Percentiles rank a stretch among this genome's conserved stretches.
phyloP scores from a whole-genome alignment of 2,329 filamentous ascomycete species.

The Immersiporthe knoxdaviesiana region DNA sequence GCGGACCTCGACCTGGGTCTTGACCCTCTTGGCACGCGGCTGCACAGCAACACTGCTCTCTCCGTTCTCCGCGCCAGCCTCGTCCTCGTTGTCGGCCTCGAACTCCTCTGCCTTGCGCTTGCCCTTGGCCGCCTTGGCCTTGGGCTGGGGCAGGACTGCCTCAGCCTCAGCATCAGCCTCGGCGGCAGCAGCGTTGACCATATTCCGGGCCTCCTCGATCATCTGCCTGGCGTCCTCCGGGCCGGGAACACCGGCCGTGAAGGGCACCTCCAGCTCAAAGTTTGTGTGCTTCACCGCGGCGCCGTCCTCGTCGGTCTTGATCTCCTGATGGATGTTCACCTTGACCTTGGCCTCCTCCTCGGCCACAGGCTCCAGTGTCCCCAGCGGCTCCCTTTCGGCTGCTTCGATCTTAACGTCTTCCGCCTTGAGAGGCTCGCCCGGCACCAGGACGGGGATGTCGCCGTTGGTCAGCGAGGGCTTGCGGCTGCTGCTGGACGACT shows the following conservation, averaged over 20 bases:
- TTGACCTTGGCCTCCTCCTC: slow-evolving; percentile 65
- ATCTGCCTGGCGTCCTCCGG: slow-evolving; percentile 80
- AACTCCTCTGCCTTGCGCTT: slow-evolving; percentile 80
- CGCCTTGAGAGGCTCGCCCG: slow-evolving; percentile 25
- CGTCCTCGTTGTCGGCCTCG: slow-evolving; percentile 58
- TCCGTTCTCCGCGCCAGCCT: slow-evolving; percentile 41
- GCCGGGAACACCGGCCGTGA: slow-evolving; percentile 68
- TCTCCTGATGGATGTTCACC: slow-evolving; percentile 70
- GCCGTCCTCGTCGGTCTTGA: slow-evolving; percentile 57
- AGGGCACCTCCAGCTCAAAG: slow-evolving; percentile 75
- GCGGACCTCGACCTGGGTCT: slow-evolving; percentile 78
- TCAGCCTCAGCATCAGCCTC: slow-evolving; percentile 40
- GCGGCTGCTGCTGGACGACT: slow-evolving; percentile 35
- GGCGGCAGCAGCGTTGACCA: slow-evolving; percentile 71
- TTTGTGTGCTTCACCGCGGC: slow-evolving; percentile 72
- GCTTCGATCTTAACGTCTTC: slow-evolving; percentile 47
- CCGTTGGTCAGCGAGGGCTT: slow-evolving; percentile 38
- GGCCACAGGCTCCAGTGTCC: slow-evolving; percentile 55
- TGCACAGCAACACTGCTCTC: slow-evolving; percentile 45
- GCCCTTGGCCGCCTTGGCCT: slow-evolving; percentile 48
- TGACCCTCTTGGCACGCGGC: slow-evolving; percentile 72
- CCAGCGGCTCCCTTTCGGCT: slow-evolving; percentile 52
- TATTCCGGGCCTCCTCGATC: slow-evolving; percentile 83
- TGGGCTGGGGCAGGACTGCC: neutral
- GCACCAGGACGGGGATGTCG: slow-evolving; percentile 32